Base-by-base conservation (phyloP, 2,329 filamentous ascomycete genomes). In the Cercospora sp. region DNA sequence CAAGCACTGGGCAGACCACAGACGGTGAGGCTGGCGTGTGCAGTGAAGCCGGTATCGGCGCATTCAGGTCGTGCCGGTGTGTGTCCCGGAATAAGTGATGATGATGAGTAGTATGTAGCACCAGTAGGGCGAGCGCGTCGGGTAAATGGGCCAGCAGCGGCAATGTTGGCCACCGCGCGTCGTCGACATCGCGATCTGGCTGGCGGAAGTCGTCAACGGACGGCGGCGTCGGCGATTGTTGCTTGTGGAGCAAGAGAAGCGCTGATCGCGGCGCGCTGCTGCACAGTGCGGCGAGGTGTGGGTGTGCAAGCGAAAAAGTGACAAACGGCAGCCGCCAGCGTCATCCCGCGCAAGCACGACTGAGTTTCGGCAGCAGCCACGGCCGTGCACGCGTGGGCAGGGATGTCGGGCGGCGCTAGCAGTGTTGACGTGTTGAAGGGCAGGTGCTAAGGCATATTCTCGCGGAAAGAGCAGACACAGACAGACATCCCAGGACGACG, bases 361-460 rank as follows among this genome's bases (percentile, higher is more conserved):
- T 12, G 43, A 18, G 3, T 16, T 32, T 57, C 28, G 28, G 53
- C 53, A 32, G 24, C 53, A 32, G 53, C 24, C 53, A 57, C 53
- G 28, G 53, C 53, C 53, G 53, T 28, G 53, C 24, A n/a, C 53
- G 53, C 45, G 45, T 51, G 45, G 53, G 53, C 53, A 58, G 53
- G 53, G 53, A 34, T 58, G 30, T n/a, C 24, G 26, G 30, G 8
- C 49, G 9, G 30, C 53, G 53, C 53, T 32, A 58, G 26, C 24
- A 28, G 53, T 58, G 53, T 58, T 57, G 53, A 58, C 53, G 53
- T 58, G 53, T 58, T 16, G 53, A 32, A 58, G 53, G 49, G 28
- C 13, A 28, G 53, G 30, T 58, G 53, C 26, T 12, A 32, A n/a
- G 53, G 30, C 53, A 32, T n/a, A 18, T 18, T 58, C n/a, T 34